Evolutionary conservation across 371 early-diverging fungal species (phyloP), one percentile per base, ranked within the genome.

Genomic region (Mucor mucedo): DNA sequence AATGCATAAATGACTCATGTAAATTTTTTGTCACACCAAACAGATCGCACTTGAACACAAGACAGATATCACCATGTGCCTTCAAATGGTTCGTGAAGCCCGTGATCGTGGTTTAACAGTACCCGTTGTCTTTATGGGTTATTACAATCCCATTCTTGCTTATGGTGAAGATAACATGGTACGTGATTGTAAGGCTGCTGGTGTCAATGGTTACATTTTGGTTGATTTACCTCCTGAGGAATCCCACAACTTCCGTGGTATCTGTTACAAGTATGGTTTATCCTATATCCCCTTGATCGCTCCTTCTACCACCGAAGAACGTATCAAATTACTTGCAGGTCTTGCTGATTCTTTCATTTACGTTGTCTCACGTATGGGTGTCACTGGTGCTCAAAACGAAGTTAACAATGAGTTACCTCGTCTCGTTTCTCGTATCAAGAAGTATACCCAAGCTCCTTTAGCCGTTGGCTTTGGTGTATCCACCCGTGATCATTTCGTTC

Each of bases 151-250:
- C 35, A 89, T 98, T 58, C 84, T 94, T 60, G 93, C 89, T 60
- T 96, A 96, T 72, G 98, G 98, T 35, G 95, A 96, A 79, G 82
- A 88, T 68, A 75, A 78, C 55, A 79, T 97, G 55, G 90, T 96
- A 70, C 72, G 87, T 49, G 91, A 93, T 63, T 93, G 95, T 77
- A 86, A 84, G 48, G 84, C 85, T 33, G 91, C 87, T 41, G 96
- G 96, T 30, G 91, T 96, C 42, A 89, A 93, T 65, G 99, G 99
- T n/a, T 97, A 95, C 70, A 96, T 98, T 73, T 84, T 96, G 49
- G 97, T 97, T 10, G 99, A 98, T 75, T 79, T 98, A 55, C 99
- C 99, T 27, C 97, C 98, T 16, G 98, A 98, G 78, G 99, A 97
- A 79, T 91, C 95, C 21, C 84, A 84, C 50, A 71, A 77, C 44